phyloP scores from a whole-genome alignment of 768 basidiomycete genomes.

The Serpula lacrymans region DNA sequence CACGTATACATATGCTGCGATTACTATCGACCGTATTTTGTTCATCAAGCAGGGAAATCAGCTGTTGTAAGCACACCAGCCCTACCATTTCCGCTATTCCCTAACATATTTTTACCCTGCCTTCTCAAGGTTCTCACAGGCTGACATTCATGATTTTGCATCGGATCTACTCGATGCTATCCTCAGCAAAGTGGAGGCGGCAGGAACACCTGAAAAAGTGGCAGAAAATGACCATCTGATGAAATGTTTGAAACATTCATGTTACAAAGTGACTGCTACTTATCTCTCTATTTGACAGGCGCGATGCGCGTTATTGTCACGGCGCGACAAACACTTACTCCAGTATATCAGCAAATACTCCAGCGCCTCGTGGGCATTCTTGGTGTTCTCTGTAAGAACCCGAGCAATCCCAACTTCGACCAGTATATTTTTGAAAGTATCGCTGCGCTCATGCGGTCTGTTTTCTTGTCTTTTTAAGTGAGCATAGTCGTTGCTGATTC shows the following conservation, averaged over 20 bases:
- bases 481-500: conserved; percentile 1
- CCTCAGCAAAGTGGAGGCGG: conserved; percentile 74
- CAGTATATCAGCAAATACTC: conserved; percentile 63
- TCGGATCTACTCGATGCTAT: conserved; percentile 66
- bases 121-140: conserved; percentile 90
- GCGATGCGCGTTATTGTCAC: conserved; percentile 93
- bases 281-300: conserved; percentile 59
- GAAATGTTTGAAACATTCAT: conserved; percentile 72
- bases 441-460: conserved; percentile 84
- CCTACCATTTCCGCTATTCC: background rate
- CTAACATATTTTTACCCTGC: background rate
- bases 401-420: conserved; percentile 96
- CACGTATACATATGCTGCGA: conserved; percentile 93
- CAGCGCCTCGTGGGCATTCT: conserved; percentile 78
- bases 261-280: background rate
- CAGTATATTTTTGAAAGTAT: conserved; percentile 97
- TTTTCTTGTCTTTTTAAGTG: background rate
- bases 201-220: conserved; percentile 82
- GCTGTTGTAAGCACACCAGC: conserved; percentile 57
- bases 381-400: conserved; percentile 88
- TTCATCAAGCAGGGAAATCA: conserved; percentile 80
- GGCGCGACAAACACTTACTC: conserved; percentile 72
- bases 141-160: conserved; percentile 85
- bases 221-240: conserved; percentile 98
- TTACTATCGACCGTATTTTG: conserved; percentile 94